A percentile compares a stretch with the other conserved stretches of the same genome.
Conservation (phyloP, 2,329 filamentous ascomycete species). For the Paecilomyces variotii region DNA sequence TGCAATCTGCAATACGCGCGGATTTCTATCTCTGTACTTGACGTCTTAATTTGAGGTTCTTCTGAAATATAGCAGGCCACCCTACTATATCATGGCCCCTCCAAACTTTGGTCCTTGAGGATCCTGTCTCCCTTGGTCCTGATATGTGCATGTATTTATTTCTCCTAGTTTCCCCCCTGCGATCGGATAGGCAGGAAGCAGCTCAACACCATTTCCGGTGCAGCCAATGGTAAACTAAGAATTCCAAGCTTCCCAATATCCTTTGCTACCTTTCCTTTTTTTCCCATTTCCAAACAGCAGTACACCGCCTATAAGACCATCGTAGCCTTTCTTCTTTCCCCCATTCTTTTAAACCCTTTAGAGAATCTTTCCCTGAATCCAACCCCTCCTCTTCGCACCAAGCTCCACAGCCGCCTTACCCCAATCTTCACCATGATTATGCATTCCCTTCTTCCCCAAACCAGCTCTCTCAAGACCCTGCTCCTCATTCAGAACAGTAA, state of each 20-base stretch:
- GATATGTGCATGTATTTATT: neutral
- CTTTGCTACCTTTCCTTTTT: neutral
- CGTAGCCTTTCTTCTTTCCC: neutral
- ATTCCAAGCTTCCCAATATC: neutral
- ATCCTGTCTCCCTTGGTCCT: neutral
- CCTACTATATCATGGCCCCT: too few species aligned
- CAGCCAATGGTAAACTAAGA: neutral
- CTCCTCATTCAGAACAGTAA: slow-evolving; percentile 82
- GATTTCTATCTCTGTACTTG: too few species aligned
- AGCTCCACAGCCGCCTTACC: slow-evolving; percentile 89
- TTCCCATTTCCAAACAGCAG: neutral
- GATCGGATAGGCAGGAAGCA: neutral
- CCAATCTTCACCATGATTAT: slow-evolving; percentile 98
- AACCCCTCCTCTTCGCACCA: slow-evolving; percentile 76
- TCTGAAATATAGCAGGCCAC: too few species aligned
- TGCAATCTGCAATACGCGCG: too few species aligned
- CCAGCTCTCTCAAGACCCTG: slow-evolving; percentile 83
- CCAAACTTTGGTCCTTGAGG: neutral
- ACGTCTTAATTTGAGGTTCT: too few species aligned
- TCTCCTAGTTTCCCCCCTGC: neutral
- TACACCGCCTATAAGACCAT: neutral
- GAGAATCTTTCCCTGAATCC: slow-evolving; percentile 62
- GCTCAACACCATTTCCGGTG: neutral
- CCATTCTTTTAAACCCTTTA: slow-evolving; percentile 8
- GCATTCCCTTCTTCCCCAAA: slow-evolving; percentile 49